phyloP scores from a whole-genome alignment of 2,329 filamentous ascomycete genomes.

The Colletotrichum musicola region DNA sequence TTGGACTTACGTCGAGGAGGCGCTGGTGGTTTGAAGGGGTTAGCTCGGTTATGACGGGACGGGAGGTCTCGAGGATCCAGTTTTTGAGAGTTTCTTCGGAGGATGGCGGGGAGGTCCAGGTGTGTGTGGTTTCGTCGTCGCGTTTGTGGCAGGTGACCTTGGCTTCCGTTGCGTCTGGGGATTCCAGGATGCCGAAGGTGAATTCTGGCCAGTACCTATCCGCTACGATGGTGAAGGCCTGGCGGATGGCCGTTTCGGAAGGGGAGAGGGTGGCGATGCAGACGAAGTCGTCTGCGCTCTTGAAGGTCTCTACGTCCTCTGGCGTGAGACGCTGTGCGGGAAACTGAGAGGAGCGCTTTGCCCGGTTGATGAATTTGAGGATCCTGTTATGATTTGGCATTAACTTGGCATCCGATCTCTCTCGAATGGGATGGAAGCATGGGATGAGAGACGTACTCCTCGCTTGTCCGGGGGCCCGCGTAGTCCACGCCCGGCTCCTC shows the following conservation, averaged over 20 bases:
- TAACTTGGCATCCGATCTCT: background rate
- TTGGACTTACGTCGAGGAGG: constrained; percentile 49
- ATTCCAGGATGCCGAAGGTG: constrained; percentile 47
- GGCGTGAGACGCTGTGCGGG: constrained; percentile 38
- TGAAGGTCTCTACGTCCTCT: constrained; percentile 44
- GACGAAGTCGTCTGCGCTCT: constrained; percentile 47
- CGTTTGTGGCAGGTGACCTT: constrained; percentile 48
- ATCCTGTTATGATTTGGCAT: constrained; percentile 38
- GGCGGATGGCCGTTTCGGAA: constrained; percentile 39
- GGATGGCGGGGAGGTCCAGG: constrained; percentile 21
- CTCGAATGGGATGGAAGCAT: too few relatives aligned
- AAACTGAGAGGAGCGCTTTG: constrained; percentile 43
- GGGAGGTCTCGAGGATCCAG: constrained; percentile 46
- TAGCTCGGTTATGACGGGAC: constrained; percentile 50
- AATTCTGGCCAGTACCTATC: constrained; percentile 49
- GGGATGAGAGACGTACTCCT: constrained; percentile 11
- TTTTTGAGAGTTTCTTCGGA: constrained; percentile 43
- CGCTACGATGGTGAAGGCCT: constrained; percentile 45
- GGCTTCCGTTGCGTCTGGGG: constrained; percentile 35
- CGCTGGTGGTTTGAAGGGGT: constrained; percentile 49
- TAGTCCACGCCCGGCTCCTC: constrained; percentile 5
- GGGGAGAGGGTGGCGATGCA: constrained; percentile 47
- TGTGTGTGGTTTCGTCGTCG: constrained; percentile 45
- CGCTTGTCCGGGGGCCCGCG: constrained; percentile 9
- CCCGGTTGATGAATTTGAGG: constrained; percentile 43